Percentiles rank a stretch among this genome's conserved stretches.
phyloP scores from a whole-genome alignment of 164 flowering plant species.

The Saururus chinensis region DNA sequence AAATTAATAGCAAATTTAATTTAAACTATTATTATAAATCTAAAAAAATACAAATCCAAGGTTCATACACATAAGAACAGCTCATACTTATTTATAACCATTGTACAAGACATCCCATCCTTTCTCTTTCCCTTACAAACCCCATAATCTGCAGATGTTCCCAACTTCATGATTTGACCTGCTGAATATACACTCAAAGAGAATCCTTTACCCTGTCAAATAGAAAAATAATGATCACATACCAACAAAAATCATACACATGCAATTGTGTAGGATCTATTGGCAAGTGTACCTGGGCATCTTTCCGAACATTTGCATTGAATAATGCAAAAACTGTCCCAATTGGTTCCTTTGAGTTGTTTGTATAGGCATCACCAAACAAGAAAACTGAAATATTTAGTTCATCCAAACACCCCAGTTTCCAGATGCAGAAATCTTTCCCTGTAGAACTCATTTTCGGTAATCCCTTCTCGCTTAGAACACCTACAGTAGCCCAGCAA shows the following conservation, averaged over 20 bases:
- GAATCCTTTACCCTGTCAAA: constrained; percentile 56
- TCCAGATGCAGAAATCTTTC: constrained; percentile 63
- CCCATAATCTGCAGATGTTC: constrained; percentile 65
- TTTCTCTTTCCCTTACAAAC: constrained; percentile 66
- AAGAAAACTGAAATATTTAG: constrained; percentile 51
- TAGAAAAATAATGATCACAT: constrained; percentile 2
- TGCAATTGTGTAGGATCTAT: neutral
- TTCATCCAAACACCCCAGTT: constrained; percentile 70
- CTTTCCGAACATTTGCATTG: constrained; percentile 61
- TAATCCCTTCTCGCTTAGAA: constrained; percentile 61
- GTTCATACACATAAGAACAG: neutral
- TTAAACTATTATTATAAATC: too few relatives aligned
- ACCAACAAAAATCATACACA: neutral
- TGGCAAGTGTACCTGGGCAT: constrained; percentile 31
- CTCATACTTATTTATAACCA: constrained; percentile 59
- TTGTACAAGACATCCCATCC: constrained; percentile 58
- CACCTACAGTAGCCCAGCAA: constrained; percentile 89
- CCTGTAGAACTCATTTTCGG: constrained; percentile 67
- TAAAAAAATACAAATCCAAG: constrained; percentile 1
- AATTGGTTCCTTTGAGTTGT: constrained; percentile 35
- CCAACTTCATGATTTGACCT: constrained; percentile 59
- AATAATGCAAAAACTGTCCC: constrained; percentile 74
- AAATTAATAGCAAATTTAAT: too few relatives aligned
- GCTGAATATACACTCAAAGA: constrained; percentile 52
- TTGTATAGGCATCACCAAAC: constrained; percentile 84